A percentile compares a stretch with the other conserved stretches of the same genome.
These are phyloP conservation scores for Macrocystidia cucumis DNA, from an alignment of 1,284 basidiomycete genomes.

Conservation along the genomic window DNA sequence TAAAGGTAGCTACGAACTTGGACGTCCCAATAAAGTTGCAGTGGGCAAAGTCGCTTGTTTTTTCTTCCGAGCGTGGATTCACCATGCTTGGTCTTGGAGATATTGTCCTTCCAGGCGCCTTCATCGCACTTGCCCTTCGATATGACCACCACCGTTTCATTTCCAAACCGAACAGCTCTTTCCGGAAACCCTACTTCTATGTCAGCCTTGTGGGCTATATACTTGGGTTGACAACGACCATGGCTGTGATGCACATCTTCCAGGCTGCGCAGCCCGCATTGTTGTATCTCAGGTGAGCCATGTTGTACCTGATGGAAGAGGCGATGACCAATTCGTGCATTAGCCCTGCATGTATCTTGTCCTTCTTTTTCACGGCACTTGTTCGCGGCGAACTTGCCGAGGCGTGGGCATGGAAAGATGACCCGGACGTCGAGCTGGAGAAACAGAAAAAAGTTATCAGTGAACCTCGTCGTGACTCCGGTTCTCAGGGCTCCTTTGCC, in stretches of 20 bases:
- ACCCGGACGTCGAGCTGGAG: constrained; percentile 12
- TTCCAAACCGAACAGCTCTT: constrained; percentile 19
- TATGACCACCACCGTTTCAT: constrained; percentile 66
- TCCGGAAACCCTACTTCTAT: constrained; percentile 75
- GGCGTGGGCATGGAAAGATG: constrained; percentile 62
- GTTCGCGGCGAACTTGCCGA: constrained; percentile 49
- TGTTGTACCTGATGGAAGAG: not conserved
- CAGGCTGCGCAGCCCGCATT: constrained; percentile 86
- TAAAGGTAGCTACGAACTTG: constrained; percentile 85
- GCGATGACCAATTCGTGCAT: constrained; percentile 1
- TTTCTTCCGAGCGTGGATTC: constrained; percentile 55
- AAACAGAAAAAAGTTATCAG: no score
- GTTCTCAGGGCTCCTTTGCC: no score
- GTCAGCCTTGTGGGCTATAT: constrained; percentile 72
- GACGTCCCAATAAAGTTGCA: constrained; percentile 94
- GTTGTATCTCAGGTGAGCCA: constrained; percentile 76
- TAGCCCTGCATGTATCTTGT: constrained; percentile 64
- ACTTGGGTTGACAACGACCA: constrained; percentile 73
- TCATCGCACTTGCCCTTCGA: constrained; percentile 83
- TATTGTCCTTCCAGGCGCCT: constrained; percentile 86
- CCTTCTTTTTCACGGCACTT: constrained; percentile 47
- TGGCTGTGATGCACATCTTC: constrained; percentile 84
- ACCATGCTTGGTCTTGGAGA: constrained; percentile 94
- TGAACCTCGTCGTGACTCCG: no score
- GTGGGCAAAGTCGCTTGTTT: constrained; percentile 70